Percentiles rank a stretch among this genome's conserved stretches.
Conservation (phyloP, 805 yeast species). For the Lipomyces starkeyi region DNA sequence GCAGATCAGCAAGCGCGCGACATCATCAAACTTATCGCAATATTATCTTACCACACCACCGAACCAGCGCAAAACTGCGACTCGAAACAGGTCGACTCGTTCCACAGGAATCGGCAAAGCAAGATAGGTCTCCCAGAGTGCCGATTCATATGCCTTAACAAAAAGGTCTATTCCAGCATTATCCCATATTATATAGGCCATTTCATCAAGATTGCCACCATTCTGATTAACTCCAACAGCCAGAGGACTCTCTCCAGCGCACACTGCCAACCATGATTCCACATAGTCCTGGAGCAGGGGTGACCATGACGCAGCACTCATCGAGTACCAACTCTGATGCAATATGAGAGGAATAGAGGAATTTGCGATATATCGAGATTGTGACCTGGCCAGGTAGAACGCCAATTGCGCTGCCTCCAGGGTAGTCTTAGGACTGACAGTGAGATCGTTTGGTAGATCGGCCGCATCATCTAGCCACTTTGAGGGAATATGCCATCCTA, state of each 20-base stretch:
- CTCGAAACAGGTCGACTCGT: constrained; percentile 8
- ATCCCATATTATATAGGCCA: constrained; percentile 14
- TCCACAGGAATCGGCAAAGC: constrained; percentile 13
- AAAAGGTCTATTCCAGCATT: constrained; percentile 1
- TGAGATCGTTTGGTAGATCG: constrained; percentile 3
- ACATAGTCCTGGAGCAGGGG: constrained; percentile 1
- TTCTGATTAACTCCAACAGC: neutral
- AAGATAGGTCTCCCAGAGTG: neutral
- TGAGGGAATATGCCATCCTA: constrained; percentile 15
- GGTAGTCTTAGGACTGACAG: neutral
- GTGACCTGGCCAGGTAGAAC: constrained; percentile 12
- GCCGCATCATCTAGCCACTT: constrained; percentile 1
- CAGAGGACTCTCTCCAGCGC: neutral
- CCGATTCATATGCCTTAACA: neutral
- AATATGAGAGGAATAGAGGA: constrained; percentile 11
- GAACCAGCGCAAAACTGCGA: constrained; percentile 13
- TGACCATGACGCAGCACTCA: neutral
- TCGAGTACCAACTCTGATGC: constrained; percentile 10
- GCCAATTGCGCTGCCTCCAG: constrained; percentile 11
- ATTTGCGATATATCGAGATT: constrained; percentile 2
- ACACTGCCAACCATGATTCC: constrained; percentile 6
- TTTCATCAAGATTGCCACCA: neutral
- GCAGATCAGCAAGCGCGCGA: neutral
- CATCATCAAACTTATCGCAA: neutral
- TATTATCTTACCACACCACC: constrained; percentile 7